These are phyloP conservation scores for Bipolaris bicolor DNA, from an alignment of 2,329 filamentous ascomycete genomes.

Conservation along the genomic window DNA sequence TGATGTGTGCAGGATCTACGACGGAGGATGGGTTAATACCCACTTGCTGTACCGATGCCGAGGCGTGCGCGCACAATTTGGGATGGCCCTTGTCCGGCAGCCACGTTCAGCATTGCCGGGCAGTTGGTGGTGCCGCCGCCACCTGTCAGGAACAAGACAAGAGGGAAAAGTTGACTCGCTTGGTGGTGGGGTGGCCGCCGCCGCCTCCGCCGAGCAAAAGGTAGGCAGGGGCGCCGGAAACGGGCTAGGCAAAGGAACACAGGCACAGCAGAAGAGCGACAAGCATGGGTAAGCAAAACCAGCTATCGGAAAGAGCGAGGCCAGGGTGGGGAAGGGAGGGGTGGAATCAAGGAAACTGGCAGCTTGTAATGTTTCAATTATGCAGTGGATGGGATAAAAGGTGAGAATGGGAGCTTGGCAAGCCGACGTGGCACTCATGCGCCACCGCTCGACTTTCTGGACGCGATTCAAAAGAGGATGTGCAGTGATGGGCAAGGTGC, in stretches of 20 bases:
- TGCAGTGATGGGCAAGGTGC: slow-evolving; percentile 13
- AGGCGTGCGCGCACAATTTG: background rate
- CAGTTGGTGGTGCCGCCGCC: background rate
- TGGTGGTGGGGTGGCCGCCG: slow-evolving; percentile 13
- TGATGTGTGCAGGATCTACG: too few species aligned
- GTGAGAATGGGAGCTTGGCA: background rate
- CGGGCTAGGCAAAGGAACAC: slow-evolving; percentile 4
- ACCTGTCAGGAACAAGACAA: background rate
- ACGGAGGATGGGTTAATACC: too few species aligned
- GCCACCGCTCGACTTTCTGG: slow-evolving; percentile 1
- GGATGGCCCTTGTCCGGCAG: background rate
- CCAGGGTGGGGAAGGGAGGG: background rate
- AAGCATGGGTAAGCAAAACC: slow-evolving; percentile 8
- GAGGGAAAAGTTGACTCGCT: slow-evolving; percentile 7
- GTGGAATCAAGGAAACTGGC: background rate
- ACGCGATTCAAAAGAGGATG: slow-evolving; percentile 4
- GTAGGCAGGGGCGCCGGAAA: slow-evolving; percentile 11
- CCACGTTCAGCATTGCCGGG: slow-evolving; percentile 1
- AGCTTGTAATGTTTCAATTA: too few species aligned
- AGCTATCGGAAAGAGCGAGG: slow-evolving; percentile 11
- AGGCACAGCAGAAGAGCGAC: background rate
- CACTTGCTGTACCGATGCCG: too few species aligned
- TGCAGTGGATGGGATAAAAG: slow-evolving; percentile 2
- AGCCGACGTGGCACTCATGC: slow-evolving; percentile 13
- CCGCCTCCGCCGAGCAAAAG: slow-evolving; percentile 10